Percentiles rank a stretch among this genome's conserved stretches.
Evolutionary conservation across 305 asterid genomes (phyloP).

Genomic region (Striga hermonthica): DNA sequence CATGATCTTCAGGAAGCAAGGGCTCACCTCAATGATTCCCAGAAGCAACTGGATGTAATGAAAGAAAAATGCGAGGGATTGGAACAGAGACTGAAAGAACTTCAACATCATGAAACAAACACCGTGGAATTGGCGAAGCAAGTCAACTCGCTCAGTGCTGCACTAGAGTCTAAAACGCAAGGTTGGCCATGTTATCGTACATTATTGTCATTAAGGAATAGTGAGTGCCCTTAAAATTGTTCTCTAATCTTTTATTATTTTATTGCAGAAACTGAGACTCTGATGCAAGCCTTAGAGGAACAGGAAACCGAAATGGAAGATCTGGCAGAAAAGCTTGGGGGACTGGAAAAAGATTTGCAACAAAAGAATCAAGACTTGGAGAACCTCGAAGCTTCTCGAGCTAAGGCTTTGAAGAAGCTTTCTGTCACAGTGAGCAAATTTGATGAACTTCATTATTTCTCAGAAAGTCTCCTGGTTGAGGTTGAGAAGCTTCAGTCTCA

Average conservation of each 20-base stretch:
- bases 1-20: slow-evolving; percentile 69
- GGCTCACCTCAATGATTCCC: slow-evolving; percentile 50
- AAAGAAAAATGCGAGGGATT: slow-evolving; percentile 55
- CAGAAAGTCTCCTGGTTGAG: slow-evolving; percentile 83
- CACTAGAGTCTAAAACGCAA: slow-evolving; percentile 83
- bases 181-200: slow-evolving; percentile 45
- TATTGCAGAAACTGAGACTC: slow-evolving; percentile 73
- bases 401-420: slow-evolving; percentile 87
- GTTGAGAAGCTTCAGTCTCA: slow-evolving; percentile 97
- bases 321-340: slow-evolving; percentile 54
- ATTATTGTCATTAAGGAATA: slow-evolving; percentile 26
- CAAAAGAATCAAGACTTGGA: slow-evolving; percentile 73
- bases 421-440: slow-evolving; percentile 90
- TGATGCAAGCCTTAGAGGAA: slow-evolving; percentile 94
- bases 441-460: slow-evolving; percentile 86
- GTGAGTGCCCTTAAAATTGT: slow-evolving; percentile 18
- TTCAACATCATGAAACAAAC: slow-evolving; percentile 53
- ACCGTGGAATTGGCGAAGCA: slow-evolving; percentile 49
- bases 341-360: slow-evolving; percentile 63
- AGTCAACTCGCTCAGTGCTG: slow-evolving; percentile 59
- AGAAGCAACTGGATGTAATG: slow-evolving; percentile 47
- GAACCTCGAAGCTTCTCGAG: slow-evolving; percentile 83
- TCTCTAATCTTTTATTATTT: slow-evolving; percentile 28
- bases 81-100: slow-evolving; percentile 56
- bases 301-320: slow-evolving; percentile 92